phyloP scores from a whole-genome alignment of 192 early-diverging fungal genomes.

The Rhizophlyctis rosea region DNA sequence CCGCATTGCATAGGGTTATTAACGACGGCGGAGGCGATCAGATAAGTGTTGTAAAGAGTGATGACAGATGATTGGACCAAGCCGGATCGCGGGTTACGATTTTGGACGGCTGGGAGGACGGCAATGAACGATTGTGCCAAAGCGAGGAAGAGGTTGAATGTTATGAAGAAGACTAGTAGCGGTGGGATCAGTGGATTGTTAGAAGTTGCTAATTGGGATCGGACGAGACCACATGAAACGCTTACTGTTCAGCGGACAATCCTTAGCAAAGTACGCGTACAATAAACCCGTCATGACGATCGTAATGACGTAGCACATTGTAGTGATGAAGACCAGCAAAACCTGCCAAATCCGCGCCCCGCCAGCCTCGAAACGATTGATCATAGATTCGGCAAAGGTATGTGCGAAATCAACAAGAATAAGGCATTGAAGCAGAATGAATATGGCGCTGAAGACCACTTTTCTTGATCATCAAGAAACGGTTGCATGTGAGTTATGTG shows the following conservation, averaged over 20 bases:
- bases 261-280: constrained; percentile 71
- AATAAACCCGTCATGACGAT: constrained; percentile 67
- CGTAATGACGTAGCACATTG: constrained; percentile 56
- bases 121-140: constrained; percentile 56
- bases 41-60: constrained; percentile 77
- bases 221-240: neutral
- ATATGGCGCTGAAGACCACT: constrained; percentile 43
- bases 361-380: neutral
- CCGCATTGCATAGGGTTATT: constrained; percentile 53
- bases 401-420: constrained; percentile 86
- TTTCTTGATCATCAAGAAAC: neutral
- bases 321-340: constrained; percentile 66
- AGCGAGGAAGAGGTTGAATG: constrained; percentile 72
- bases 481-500: neutral
- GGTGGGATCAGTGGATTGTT: neutral
- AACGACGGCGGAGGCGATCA: constrained; percentile 74
- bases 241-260: constrained; percentile 72
- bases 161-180: constrained; percentile 62
- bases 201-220: neutral
- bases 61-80: constrained; percentile 85
- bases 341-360: constrained; percentile 21
- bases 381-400: constrained; percentile 45
- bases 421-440: constrained; percentile 81
- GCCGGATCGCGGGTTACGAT: constrained; percentile 75
- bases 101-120: constrained; percentile 73